Base-by-base conservation (phyloP, 1,284 basidiomycete species). In the Marasmius oreades region DNA sequence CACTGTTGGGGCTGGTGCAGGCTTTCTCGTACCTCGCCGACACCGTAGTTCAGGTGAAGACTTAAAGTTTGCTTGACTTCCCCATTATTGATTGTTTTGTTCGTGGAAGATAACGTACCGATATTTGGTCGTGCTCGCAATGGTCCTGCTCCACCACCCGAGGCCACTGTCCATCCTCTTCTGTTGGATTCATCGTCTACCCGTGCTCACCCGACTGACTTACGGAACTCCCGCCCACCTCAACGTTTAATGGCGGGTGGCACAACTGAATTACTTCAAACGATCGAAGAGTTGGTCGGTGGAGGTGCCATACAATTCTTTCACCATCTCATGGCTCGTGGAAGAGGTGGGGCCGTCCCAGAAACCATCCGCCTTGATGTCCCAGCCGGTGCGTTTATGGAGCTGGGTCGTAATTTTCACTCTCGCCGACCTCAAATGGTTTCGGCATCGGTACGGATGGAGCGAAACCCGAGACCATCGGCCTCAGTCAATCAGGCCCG, bases 241-340 rank as follows among this genome's bases (percentile, higher is more conserved):
- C 80, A 81, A 46, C 77, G 86, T 56, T 72, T 83, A 31, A 66
- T 81, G 24, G 70, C 77, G 5, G 73, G 76, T 39, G 77, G 76
- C 3, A 75, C 74, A 42, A 68, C 79, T 23, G 88, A 90, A 53
- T 75, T 93, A 52, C 72, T 93, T 23, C 88, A 92, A 53, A 88
- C 86, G 23, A 85, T 97, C 37, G 89, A 95, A 63, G 86, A 90
- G 52, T 81, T 93, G 52, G 86, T 95, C 53, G 92, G 91, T 0
- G 86, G 84, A 14, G 87, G 90, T 24, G 90, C 92, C 12, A 78
- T 91, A 23, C 92, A 94, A 64, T 76, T 95, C 55, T 83, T 96
- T 62, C 91, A 95, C 61, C 88, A 90, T 58, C 79, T 95, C 44
- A 78, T 90, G 62, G 76, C 83, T 64, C 81, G 82, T 51, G 71